Base-by-base conservation (phyloP, 768 basidiomycete species). In the Hericium rajendrae region DNA sequence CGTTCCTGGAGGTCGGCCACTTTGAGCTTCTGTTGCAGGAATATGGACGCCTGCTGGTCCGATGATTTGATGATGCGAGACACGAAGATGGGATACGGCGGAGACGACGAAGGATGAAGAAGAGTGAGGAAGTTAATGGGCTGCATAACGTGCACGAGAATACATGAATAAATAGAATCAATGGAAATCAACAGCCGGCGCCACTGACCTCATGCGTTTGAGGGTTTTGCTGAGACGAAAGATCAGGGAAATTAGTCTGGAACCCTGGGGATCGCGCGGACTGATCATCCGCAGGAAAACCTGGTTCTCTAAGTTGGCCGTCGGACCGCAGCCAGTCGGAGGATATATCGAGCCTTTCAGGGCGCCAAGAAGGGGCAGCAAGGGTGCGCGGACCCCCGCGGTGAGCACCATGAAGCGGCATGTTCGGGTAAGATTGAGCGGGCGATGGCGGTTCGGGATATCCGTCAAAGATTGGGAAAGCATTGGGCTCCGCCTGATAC, bases 31-130 rank as follows among this genome's bases (percentile, higher is more conserved):
- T 93, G 91, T 66, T 92, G 90, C 41, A 93, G 75, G 65, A 93
- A 93, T 54, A 92, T 92, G 13, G 88, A 91, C 12, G 91, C 91
- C 65, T 93, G 91, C 66, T 93, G 91, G 65, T 93, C 91, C 4
- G 90, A 91, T 2, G 84, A 86, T 72, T 88, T 91, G 76, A 91
- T 88, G 62, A 93, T 92, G 24, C 91, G 85, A 16, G 82, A 74
- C 12, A 92, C 89, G 63, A 93, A 91, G 55, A 88, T 74, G 54
- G 81, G 80, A 65, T 93, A 93, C 2, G 89, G 89, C 13, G 91
- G 91, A 28, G 85, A 83, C 0, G 90, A 88, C 0, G 89, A 88
- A 0, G 91, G 91, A 64, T 91, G 89, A 52, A 93, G 77, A 53
- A 92, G 75, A 13, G 88, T 88, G 54, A 92, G 77, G 69, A 92